phyloP scores from a whole-genome alignment of 305 asterid genomes.

The Solanum chacoense region DNA sequence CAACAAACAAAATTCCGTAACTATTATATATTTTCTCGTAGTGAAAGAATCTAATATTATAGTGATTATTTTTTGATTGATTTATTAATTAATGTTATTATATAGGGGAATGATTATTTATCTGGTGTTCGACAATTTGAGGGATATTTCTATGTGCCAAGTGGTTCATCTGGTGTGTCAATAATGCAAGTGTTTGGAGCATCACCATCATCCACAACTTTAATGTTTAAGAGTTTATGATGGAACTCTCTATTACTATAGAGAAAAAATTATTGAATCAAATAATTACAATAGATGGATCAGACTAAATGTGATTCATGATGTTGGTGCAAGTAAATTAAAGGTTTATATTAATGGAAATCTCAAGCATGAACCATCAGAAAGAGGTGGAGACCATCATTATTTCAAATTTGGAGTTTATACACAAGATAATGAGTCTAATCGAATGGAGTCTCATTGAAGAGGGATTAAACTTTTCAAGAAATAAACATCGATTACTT shows the following conservation, averaged over 20 bases:
- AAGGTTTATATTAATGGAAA: constrained; percentile 18
- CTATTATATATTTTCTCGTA: too few species aligned
- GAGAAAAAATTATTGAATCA: neutral
- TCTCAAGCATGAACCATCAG: constrained; percentile 7
- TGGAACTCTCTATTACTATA: constrained; percentile 22
- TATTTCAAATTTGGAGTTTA: constrained; percentile 40
- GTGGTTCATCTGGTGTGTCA: constrained; percentile 30
- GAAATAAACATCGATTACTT: neutral
- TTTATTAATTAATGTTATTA: neutral
- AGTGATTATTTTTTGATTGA: neutral
- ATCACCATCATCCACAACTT: constrained; percentile 22
- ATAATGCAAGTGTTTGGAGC: constrained; percentile 42
- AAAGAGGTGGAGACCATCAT: constrained; percentile 20
- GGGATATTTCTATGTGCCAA: constrained; percentile 19
- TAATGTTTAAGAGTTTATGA: constrained; percentile 29
- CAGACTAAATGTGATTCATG: constrained; percentile 30
- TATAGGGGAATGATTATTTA: constrained; percentile 33
- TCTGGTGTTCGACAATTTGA: constrained; percentile 43
- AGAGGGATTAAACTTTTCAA: constrained; percentile 23
- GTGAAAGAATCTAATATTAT: too few species aligned
- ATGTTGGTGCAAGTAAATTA: constrained; percentile 16
- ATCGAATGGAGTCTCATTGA: constrained; percentile 43
- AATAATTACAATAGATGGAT: constrained; percentile 24
- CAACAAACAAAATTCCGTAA: too few species aligned
- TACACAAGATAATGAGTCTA: constrained; percentile 21